These are phyloP conservation scores for Yamadazyma insecticola DNA, from an alignment of 805 yeast species.

Conservation along the genomic window DNA sequence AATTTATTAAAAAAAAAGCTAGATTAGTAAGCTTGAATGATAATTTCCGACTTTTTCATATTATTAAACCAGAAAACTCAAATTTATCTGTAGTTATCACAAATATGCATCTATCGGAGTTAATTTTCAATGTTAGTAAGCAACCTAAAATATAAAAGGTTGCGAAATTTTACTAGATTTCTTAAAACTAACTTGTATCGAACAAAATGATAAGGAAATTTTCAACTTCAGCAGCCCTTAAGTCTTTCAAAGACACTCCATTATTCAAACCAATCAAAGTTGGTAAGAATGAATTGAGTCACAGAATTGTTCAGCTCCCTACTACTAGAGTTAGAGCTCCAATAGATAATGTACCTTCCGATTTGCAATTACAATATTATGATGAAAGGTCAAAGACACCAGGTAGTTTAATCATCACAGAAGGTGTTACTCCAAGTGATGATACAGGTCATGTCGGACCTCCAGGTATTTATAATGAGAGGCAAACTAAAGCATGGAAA, in stretches of 20 bases:
- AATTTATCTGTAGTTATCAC: too few species aligned
- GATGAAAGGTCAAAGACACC: constrained; percentile 25
- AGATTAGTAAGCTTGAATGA: too few species aligned
- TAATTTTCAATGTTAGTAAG: too few species aligned
- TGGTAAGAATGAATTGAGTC: constrained; percentile 19
- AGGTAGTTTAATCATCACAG: constrained; percentile 26
- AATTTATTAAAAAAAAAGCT: too few species aligned
- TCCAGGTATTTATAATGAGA: constrained; percentile 47
- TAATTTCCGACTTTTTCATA: too few species aligned
- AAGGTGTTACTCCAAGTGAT: constrained; percentile 27
- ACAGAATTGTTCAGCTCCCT: constrained; percentile 21
- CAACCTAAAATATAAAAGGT: too few species aligned
- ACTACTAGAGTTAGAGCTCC: constrained; percentile 19
- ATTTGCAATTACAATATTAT: constrained; percentile 23
- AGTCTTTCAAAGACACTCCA: background rate
- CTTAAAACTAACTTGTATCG: too few species aligned
- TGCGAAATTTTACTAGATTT: too few species aligned
- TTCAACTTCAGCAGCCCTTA: background rate
- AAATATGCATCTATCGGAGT: too few species aligned
- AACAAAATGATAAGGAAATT: background rate
- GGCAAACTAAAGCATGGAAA: constrained; percentile 48
- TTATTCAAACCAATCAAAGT: constrained; percentile 29
- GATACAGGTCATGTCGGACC: constrained; percentile 36
- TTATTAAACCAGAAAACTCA: too few species aligned
- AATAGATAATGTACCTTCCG: constrained; percentile 21